Conservation (phyloP, 805 yeast genomes). For the Phaffomyces antillensis region DNA sequence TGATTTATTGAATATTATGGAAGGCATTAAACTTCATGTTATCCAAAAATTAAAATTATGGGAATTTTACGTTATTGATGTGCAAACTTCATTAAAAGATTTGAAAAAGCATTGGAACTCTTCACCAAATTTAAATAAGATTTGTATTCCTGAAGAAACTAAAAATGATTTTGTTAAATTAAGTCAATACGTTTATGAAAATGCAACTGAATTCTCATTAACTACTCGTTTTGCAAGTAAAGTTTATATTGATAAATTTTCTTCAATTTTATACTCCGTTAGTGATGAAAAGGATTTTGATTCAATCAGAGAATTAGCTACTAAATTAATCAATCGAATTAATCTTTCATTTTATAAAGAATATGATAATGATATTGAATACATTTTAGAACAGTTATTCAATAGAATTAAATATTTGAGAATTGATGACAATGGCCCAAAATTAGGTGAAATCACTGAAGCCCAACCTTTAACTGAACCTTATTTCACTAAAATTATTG, state of each 20-base stretch:
- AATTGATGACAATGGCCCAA: slow-evolving; percentile 77
- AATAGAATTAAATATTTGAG: slow-evolving; percentile 74
- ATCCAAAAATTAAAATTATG: slow-evolving; percentile 63
- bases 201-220: slow-evolving; percentile 33
- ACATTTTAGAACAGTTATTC: slow-evolving; percentile 60
- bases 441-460: slow-evolving; percentile 56
- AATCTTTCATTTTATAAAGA: slow-evolving; percentile 64
- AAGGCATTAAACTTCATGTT: slow-evolving; percentile 63
- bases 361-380: slow-evolving; percentile 66
- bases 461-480: slow-evolving; percentile 69
- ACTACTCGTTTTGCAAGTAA: slow-evolving; percentile 45
- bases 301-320: slow-evolving; percentile 34
- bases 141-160: slow-evolving; percentile 41
- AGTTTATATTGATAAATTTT: slow-evolving; percentile 44
- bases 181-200: slow-evolving; percentile 40
- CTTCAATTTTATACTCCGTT: slow-evolving; percentile 39
- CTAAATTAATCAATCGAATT: slow-evolving; percentile 62
- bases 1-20: slow-evolving; percentile 58
- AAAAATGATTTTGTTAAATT: slow-evolving; percentile 33
- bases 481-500: slow-evolving; percentile 70
- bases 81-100: slow-evolving; percentile 31
- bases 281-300: slow-evolving; percentile 20
- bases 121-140: slow-evolving; percentile 15
- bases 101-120: slow-evolving; percentile 33
- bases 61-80: slow-evolving; percentile 81